Evolutionary conservation across 768 basidiomycete genomes (phyloP), one percentile per base, ranked within the genome.

Genomic region (Harrya chromipes): DNA sequence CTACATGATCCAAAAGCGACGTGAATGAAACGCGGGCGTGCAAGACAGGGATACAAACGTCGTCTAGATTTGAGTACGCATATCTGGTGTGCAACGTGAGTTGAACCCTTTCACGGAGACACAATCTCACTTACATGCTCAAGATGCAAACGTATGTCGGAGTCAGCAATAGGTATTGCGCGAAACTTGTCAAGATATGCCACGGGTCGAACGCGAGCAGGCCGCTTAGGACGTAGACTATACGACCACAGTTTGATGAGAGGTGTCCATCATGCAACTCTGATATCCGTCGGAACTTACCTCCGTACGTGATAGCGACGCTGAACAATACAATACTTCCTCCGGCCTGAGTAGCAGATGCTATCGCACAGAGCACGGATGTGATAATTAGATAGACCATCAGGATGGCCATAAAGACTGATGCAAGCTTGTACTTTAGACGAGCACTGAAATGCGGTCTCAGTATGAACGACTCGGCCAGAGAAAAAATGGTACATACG

Each of bases 181-280:
- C 58, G 62, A 94, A 93, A 59, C 90, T 93, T 9, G 94, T 97
- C 55, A 97, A 41, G 74, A 98, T 83, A 70, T 98, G 95, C 91
- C 92, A 94, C 4, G 97, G 94, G 68, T 99, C 97, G 49, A 94
- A 80, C 0, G 92, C 90, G 35, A 97, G 71, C 34, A 97, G 56
- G 53, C 87, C 86, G 38, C 88, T 80, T 31, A 86, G 72, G 6
- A 87, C 73, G 68, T 90, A 97, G 34, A 89, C 85, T 85, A 47
- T n/a, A 40, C 23, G 21, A 1, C 44, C 17, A 23, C 35, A 13
- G 24, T 60, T 16, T 43, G n/a, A 29, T n/a, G 29, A 29, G 29
- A n/a, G 29, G 29, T 29, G 29, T 13, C 29, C 41, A 35, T 24
- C 23, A 14, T 17, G 19, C 9, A 47, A 3, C 13, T 35, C 24